These are phyloP conservation scores for Termitomyces eurrhizus DNA, from an alignment of 768 basidiomycete genomes.

Conservation along the genomic window DNA sequence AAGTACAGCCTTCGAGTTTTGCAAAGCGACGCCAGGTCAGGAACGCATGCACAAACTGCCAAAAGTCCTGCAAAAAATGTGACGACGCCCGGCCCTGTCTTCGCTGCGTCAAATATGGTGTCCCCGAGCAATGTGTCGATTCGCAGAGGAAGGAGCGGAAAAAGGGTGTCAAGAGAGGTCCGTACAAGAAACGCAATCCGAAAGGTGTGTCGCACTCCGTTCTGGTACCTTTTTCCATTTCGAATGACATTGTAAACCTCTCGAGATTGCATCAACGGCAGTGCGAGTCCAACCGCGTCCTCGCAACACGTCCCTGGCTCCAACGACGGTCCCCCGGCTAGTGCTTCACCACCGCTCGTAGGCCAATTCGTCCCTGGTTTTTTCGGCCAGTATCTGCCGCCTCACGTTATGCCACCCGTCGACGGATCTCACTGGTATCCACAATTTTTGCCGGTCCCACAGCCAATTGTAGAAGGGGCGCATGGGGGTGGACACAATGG, in stretches of 20 bases:
- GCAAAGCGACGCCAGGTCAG: constrained; percentile 85
- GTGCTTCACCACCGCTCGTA: constrained; percentile 42
- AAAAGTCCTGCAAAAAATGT: constrained; percentile 90
- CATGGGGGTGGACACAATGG: constrained; percentile 15
- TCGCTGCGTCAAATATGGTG: constrained; percentile 88
- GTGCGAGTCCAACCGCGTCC: constrained; percentile 37
- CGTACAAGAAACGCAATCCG: constrained; percentile 95
- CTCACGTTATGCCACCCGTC: constrained; percentile 48
- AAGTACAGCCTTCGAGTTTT: constrained; percentile 47
- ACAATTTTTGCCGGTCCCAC: constrained; percentile 23
- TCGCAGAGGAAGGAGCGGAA: constrained; percentile 91
- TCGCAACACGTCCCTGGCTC: constrained; percentile 39
- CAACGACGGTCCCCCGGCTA: constrained; percentile 36
- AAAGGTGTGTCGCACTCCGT: constrained; percentile 55
- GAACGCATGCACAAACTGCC: constrained; percentile 88
- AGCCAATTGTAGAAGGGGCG: constrained; percentile 17
- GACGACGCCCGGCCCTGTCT: constrained; percentile 91
- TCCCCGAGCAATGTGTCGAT: constrained; percentile 83
- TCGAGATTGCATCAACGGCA: constrained; percentile 55
- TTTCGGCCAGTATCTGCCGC: constrained; percentile 51
- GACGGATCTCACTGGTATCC: constrained; percentile 45
- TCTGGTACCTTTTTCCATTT: constrained; percentile 13
- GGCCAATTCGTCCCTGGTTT: constrained; percentile 53
- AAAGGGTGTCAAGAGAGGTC: constrained; percentile 81
- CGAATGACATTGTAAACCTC: constrained; percentile 31